These are phyloP conservation scores for Clohesyomyces aquaticus DNA, from an alignment of 495 filamentous ascomycete genomes.

Conservation along the genomic window DNA sequence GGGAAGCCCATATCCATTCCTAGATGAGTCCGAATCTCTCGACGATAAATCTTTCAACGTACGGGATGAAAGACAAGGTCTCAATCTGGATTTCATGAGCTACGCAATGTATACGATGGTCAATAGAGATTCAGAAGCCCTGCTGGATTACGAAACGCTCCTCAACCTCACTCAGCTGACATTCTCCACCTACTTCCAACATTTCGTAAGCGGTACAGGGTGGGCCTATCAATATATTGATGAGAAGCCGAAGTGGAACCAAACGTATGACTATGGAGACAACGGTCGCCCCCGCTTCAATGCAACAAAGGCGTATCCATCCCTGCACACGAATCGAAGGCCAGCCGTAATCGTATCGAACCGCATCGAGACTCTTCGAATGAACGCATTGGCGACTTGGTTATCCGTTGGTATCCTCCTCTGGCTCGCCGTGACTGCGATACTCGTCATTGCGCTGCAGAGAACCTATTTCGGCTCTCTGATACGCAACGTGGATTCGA, in stretches of 20 bases:
- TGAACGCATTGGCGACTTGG: conserved; percentile 12
- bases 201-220: conserved; percentile 3
- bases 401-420: conserved; percentile 10
- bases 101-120: conserved; percentile 14
- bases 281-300: neutral
- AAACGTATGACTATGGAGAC: neutral
- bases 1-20: no score
- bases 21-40: neutral
- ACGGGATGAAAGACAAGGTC: neutral
- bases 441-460: neutral
- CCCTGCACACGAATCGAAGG: conserved; percentile 8
- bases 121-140: neutral
- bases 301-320: conserved; percentile 2
- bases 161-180: neutral
- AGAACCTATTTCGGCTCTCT: conserved; percentile 9
- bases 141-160: conserved; percentile 4
- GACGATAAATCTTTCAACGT: conserved; percentile 12
- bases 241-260: neutral
- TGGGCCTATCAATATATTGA: conserved; percentile 10
- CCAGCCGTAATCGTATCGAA: neutral
- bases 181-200: conserved; percentile 12
- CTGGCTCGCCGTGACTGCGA: conserved; percentile 10
- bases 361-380: neutral
- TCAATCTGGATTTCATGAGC: conserved; percentile 18
- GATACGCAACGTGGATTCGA: conserved; percentile 1